These are phyloP conservation scores for Arthrobotrys iridis DNA, from an alignment of 2,329 filamentous ascomycete species.

Conservation along the genomic window DNA sequence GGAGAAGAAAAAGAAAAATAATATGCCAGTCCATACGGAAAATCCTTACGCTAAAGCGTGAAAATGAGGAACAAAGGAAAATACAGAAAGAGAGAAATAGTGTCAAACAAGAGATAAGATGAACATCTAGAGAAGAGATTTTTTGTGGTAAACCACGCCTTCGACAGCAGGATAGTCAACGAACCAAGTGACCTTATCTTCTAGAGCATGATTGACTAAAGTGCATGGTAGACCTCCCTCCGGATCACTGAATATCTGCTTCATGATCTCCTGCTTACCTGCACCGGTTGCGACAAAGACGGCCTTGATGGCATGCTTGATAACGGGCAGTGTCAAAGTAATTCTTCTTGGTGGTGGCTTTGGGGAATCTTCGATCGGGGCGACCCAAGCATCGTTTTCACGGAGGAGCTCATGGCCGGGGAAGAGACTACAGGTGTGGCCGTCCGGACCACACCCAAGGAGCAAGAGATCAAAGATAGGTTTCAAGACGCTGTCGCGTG, in stretches of 20 bases:
- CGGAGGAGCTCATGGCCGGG: conserved; percentile 86
- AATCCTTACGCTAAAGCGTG: conserved; percentile 30
- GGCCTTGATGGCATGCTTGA: conserved; percentile 84
- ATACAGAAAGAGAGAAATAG: neutral
- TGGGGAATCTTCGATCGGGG: conserved; percentile 88
- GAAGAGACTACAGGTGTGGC: conserved; percentile 97
- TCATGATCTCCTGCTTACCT: conserved; percentile 90
- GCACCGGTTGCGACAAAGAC: conserved; percentile 91
- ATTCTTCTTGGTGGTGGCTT: conserved; percentile 93
- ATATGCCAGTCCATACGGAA: conserved; percentile 22
- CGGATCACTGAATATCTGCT: conserved; percentile 77
- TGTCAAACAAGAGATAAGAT: neutral
- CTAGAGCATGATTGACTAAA: conserved; percentile 83
- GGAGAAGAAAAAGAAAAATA: conserved; percentile 2
- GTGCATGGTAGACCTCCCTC: conserved; percentile 83
- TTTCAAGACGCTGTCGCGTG: conserved; percentile 90
- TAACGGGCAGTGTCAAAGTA: conserved; percentile 89
- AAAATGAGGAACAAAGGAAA: neutral
- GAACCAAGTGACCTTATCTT: conserved; percentile 94
- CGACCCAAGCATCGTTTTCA: conserved; percentile 90
- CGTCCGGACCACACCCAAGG: conserved; percentile 92
- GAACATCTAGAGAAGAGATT: conserved; percentile 69
- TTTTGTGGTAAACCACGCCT: conserved; percentile 82
- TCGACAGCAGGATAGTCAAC: conserved; percentile 86
- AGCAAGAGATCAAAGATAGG: conserved; percentile 95